Evolutionary conservation across 345 rosid species (phyloP), one percentile per base, ranked within the genome.

Genomic region (Iberis pinnata): DNA sequence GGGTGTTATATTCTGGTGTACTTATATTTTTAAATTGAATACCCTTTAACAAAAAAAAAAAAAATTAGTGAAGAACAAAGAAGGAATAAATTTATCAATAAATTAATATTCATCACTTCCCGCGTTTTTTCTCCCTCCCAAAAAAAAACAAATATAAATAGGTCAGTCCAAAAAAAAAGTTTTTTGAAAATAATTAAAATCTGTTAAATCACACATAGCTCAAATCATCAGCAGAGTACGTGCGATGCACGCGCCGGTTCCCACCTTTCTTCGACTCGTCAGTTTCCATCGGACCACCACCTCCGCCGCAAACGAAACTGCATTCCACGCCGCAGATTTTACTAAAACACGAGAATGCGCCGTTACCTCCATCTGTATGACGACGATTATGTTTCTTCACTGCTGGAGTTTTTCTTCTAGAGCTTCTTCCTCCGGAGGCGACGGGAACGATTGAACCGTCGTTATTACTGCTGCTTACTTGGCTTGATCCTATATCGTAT

Each of bases 311-410:
- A 0, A 77, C 81, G 19, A 87, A 78, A 53, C 89, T 75, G 67
- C 84, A 80, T 17, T 87, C 77, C 12, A 78, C 60, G 0, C 97
- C 97, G 15, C 92, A 88, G 0, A 83, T 60, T 9, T 70, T 78
- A 38, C 95, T 64, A 16, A 88, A 80, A 53, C 97, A 88, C 2
- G 97, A 77, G 49, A 84, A 84, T 27, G 64, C 39, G 0, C 85
- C 75, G 0, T 44, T 69, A 4, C 68, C 71, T 15, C 64, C 74
- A 4, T 68, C 72, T 4, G 76, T 55, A 15, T 70, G 75, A 66
- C 81, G 63, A 4, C 81, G 69, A 1, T 5, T 20, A 46, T 61
- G 76, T 32, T 41, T 58, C 3, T 39, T 35, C 6, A 0, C 2
- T 33, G 40, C 41, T 12, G 66, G 63, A 15, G 52, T 52, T 33